Percentiles rank a stretch among this genome's conserved stretches.
These are phyloP conservation scores for Volvox carteri DNA, from an alignment of 163 green algal genomes.

Conservation along the genomic window DNA sequence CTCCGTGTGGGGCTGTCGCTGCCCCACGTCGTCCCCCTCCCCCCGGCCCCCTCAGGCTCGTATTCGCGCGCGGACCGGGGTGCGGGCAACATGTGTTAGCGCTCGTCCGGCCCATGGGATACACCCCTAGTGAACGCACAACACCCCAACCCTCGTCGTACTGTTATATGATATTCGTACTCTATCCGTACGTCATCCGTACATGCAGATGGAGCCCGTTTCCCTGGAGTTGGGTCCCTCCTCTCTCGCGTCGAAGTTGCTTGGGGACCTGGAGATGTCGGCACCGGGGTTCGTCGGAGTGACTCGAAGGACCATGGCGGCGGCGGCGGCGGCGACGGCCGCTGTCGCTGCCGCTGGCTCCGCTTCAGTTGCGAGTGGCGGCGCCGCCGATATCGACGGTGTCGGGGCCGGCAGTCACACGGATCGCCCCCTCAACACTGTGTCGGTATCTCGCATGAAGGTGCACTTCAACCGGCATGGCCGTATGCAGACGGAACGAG, in stretches of 20 bases:
- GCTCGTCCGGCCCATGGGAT: no score
- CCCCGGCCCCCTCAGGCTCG: no score
- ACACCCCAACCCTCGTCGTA: no score
- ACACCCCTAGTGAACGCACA: no score
- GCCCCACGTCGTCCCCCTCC: no score
- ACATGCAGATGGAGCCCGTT: slow-evolving; percentile 27
- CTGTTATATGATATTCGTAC: no score
- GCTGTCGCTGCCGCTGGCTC: background rate
- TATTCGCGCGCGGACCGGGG: no score
- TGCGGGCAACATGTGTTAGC: no score
- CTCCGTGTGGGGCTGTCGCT: no score
- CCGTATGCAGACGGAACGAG: slow-evolving; percentile 27
- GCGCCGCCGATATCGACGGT: background rate
- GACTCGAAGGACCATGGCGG: no score
- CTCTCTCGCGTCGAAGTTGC: background rate
- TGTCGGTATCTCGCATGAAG: background rate
- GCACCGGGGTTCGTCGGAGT: no score
- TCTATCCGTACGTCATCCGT: no score
- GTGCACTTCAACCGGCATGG: slow-evolving; percentile 39
- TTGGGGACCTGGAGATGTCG: slow-evolving; percentile 20
- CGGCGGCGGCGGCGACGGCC: background rate
- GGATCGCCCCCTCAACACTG: background rate
- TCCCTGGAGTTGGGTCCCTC: slow-evolving; percentile 19
- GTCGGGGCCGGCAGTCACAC: background rate
- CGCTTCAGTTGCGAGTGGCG: background rate